phyloP scores from a whole-genome alignment of 2,329 filamentous ascomycete genomes.

The Pseudonectria foliicola region DNA sequence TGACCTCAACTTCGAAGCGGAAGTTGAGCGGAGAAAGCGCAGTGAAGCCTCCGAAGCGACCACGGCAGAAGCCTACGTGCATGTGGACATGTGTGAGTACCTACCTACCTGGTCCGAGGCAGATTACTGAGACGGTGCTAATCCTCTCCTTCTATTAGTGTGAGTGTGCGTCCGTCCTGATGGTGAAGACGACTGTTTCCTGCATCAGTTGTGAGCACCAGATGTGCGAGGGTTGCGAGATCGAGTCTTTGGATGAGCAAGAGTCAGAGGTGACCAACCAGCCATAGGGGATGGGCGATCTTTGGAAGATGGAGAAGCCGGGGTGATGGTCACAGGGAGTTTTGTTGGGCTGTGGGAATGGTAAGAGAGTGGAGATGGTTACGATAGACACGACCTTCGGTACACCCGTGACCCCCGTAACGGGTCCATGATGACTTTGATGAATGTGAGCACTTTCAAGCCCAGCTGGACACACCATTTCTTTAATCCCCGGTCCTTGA shows the following conservation, averaged over 20 bases:
- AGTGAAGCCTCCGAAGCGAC: slow-evolving; percentile 5
- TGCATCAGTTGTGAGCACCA: slow-evolving; percentile 3
- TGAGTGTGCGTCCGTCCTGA: slow-evolving; percentile 9
- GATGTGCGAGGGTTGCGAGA: background rate
- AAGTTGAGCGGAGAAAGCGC: slow-evolving; percentile 2
- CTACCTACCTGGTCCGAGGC: background rate
- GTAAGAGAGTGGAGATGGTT: too few species aligned
- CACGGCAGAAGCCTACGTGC: slow-evolving; percentile 8
- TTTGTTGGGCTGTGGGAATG: too few species aligned
- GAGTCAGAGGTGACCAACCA: background rate
- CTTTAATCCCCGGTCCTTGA: too few species aligned
- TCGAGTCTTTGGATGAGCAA: background rate
- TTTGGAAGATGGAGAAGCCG: too few species aligned
- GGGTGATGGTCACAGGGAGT: too few species aligned
- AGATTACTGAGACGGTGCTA: background rate
- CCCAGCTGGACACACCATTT: too few species aligned
- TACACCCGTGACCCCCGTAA: too few species aligned
- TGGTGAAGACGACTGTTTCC: slow-evolving; percentile 4
- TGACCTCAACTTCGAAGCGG: slow-evolving; percentile 3
- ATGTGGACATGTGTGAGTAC: slow-evolving; percentile 27
- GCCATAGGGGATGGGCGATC: background rate
- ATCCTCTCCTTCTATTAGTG: slow-evolving; percentile 13
- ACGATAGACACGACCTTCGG: too few species aligned
- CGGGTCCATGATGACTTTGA: too few species aligned
- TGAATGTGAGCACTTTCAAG: too few species aligned